phyloP scores from a whole-genome alignment of 1,284 basidiomycete genomes.

The Tausonia pullulans region DNA sequence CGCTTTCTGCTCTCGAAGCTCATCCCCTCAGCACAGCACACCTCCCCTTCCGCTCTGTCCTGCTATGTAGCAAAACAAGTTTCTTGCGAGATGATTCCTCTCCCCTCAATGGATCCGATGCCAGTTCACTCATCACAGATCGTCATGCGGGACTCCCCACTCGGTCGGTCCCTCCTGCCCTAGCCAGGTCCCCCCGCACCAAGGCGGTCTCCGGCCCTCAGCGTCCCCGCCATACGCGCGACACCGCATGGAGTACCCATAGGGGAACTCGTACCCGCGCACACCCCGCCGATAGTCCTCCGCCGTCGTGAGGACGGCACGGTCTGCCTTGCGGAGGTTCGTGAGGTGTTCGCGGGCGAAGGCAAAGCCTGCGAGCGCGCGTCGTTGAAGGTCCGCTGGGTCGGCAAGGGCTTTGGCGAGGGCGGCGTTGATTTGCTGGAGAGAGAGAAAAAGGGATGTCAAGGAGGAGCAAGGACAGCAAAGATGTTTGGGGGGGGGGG shows the following conservation, averaged over 20 bases:
- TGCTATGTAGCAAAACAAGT: too few species aligned
- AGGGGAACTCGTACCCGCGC: slow-evolving; percentile 17
- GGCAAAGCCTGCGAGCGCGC: slow-evolving; percentile 17
- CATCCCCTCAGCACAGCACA: too few species aligned
- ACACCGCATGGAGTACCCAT: slow-evolving; percentile 14
- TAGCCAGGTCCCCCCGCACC: slow-evolving; percentile 9
- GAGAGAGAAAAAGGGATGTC: not conserved
- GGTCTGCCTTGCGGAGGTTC: slow-evolving; percentile 18
- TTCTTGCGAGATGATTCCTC: too few species aligned
- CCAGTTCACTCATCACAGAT: too few species aligned
- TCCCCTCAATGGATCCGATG: too few species aligned
- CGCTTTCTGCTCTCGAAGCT: too few species aligned
- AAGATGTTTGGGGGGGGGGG: not conserved
- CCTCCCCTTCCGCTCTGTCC: too few species aligned
- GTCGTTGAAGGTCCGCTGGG: slow-evolving; percentile 18
- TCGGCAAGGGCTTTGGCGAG: slow-evolving; percentile 15
- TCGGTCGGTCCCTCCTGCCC: slow-evolving; percentile 9
- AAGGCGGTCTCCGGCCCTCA: slow-evolving; percentile 8
- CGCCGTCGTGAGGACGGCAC: slow-evolving; percentile 2
- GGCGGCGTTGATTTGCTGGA: slow-evolving; percentile 17
- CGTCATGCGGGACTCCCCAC: not conserved
- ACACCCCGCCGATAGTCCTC: slow-evolving; percentile 8
- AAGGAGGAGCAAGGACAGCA: not conserved
- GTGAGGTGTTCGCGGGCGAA: slow-evolving; percentile 20
- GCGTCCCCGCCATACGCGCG: slow-evolving; percentile 10